A percentile compares a stretch with the other conserved stretches of the same genome.
Conservation (phyloP, 495 filamentous ascomycete species). For the Glonium stellatum region DNA sequence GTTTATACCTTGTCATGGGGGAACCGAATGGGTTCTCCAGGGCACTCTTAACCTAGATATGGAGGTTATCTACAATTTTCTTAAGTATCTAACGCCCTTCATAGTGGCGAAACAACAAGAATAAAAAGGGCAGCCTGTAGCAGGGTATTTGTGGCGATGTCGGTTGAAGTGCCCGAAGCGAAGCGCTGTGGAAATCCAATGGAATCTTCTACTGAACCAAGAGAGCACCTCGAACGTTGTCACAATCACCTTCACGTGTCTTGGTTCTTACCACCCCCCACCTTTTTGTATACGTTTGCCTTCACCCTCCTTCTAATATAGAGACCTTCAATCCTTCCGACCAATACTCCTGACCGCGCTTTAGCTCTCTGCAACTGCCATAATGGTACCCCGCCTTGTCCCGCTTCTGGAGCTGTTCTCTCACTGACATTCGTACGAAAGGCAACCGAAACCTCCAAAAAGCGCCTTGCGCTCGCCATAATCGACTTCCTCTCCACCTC, state of each 20-base stretch:
- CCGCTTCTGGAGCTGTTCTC: not conserved
- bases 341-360: not conserved
- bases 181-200: not conserved
- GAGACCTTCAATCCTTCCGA: too few relatives aligned
- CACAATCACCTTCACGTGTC: not conserved
- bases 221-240: not conserved
- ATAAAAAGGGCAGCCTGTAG: too few relatives aligned
- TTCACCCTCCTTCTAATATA: too few relatives aligned
- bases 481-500: constrained; percentile 88
- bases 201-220: not conserved
- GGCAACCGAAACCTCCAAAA: constrained; percentile 55
- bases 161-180: not conserved
- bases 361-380: not conserved
- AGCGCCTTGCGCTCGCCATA: constrained; percentile 93
- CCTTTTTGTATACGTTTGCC: too few relatives aligned
- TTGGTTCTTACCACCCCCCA: too few relatives aligned
- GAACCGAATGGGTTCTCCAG: too few relatives aligned
- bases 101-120: too few relatives aligned
- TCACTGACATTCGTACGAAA: not conserved
- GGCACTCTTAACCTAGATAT: too few relatives aligned
- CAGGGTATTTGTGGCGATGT: too few relatives aligned
- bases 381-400: not conserved
- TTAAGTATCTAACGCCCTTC: too few relatives aligned
- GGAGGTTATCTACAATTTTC: too few relatives aligned
- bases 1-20: too few relatives aligned